Evolutionary conservation across 192 early-diverging fungal species (phyloP).

Genomic region (Coemansia sp.): DNA sequence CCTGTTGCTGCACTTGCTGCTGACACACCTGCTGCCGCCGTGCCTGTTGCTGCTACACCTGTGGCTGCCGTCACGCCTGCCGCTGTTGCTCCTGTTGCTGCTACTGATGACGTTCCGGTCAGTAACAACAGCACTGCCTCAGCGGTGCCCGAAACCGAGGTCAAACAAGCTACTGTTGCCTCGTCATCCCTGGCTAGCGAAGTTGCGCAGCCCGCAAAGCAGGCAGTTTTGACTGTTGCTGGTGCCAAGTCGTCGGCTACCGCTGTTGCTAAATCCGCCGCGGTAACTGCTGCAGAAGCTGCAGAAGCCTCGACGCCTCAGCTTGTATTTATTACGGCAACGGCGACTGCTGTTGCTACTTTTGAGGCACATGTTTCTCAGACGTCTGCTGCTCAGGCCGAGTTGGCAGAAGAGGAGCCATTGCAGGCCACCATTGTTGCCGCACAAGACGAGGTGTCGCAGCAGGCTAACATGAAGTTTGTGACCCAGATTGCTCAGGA

Average conservation of each 20-base stretch:
- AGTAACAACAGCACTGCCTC: neutral
- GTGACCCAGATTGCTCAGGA: neutral
- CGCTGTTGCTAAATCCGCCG: neutral
- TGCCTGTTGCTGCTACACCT: conserved; percentile 1
- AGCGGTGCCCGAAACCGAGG: neutral
- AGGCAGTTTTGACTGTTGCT: neutral
- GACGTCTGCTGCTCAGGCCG: neutral
- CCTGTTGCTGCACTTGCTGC: conserved; percentile 7
- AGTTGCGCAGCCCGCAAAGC: neutral
- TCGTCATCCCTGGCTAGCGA: neutral
- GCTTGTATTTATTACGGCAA: neutral
- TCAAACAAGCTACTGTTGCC: conserved; percentile 2
- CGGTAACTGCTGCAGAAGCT: neutral
- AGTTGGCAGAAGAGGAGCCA: neutral
- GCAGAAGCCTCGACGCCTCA: neutral
- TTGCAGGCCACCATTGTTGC: conserved; percentile 33
- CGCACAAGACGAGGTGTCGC: conserved; percentile 21
- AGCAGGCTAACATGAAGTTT: conserved; percentile 8
- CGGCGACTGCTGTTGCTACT: conserved; percentile 7
- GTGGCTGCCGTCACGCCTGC: conserved; percentile 11
- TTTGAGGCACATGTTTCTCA: conserved; percentile 1
- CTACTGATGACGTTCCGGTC: neutral
- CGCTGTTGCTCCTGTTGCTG: neutral
- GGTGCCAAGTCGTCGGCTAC: neutral
- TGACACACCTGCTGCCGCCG: neutral